Evolutionary conservation across 2,329 filamentous ascomycete species (phyloP), one percentile per base, ranked within the genome.

Genomic region (Exophiala viscosa): DNA sequence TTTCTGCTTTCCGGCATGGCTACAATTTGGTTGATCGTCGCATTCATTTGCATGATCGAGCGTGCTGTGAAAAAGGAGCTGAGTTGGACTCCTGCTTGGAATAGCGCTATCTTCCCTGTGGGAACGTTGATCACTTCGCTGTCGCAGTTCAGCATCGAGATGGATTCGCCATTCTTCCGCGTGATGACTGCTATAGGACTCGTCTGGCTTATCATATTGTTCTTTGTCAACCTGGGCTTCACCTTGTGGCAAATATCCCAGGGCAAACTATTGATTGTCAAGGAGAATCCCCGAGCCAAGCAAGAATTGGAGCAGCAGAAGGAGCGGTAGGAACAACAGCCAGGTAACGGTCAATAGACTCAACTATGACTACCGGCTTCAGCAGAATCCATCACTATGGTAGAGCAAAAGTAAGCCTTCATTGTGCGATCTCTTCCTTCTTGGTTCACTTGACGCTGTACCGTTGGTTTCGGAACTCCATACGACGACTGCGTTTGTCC

Each of bases 11-110:
- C 70, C 66, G 73, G 72, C 0, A 67, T 69, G 41, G 69, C 65
- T 0, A 66, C 69, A 3, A 72, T 75, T 35, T 75, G 71, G 72
- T 71, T 70, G 67, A 53, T 61, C n/a, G 70, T 75, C 52, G 69
- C 70, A 2, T 58, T 71, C 6, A 52, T 48, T 20, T 52, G 44
- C 28, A 56, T 61, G 54, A 14, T 56, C 13, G 44, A 54, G 13
- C 41, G 59, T 6, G 50, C 52, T 10, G 20, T 44, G 4, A 45
- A 52, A 18, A 14, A 42, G n/a, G 18, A 61, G 41, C 32, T 61
- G 28, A 38, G 15, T 8, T 59, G 55, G 55, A 48, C 52, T 5
- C 59, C 56, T 28, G 48, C 54, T 9, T 61, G 59, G 59, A 59
- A 57, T 28, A 51, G 53, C 13, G 54, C 57, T 36, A 61, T 61